Percentiles rank a stretch among this genome's conserved stretches.
phyloP scores from a whole-genome alignment of 179 eudicot species.

The Silene vulgaris region DNA sequence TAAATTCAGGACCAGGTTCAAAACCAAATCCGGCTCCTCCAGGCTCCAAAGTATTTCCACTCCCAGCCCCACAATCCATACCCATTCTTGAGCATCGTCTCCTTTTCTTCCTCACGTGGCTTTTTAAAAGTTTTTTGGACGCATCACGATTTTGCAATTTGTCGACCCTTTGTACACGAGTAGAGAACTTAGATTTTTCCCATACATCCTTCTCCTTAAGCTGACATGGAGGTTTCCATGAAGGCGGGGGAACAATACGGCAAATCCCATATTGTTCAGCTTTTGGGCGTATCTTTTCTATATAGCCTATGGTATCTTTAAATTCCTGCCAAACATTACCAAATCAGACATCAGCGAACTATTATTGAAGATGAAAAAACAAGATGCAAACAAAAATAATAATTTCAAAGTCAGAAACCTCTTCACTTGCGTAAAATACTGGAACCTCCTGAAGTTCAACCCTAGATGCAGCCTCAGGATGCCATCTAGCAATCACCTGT shows the following conservation, averaged over 20 bases:
- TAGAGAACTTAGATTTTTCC: slow-evolving; percentile 67
- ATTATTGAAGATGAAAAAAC: neutral
- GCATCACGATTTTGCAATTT: slow-evolving; percentile 87
- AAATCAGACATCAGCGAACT: slow-evolving; percentile 14
- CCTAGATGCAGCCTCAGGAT: slow-evolving; percentile 63
- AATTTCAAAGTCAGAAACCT: slow-evolving; percentile 39
- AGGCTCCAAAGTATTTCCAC: slow-evolving; percentile 29
- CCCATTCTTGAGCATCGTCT: slow-evolving; percentile 67
- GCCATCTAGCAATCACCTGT: slow-evolving; percentile 92
- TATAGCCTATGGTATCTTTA: slow-evolving; percentile 70
- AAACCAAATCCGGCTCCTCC: slow-evolving; percentile 67
- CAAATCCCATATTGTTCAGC: slow-evolving; percentile 95
- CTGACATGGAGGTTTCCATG: slow-evolving; percentile 92
- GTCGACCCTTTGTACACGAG: slow-evolving; percentile 85
- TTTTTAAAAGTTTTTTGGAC: slow-evolving; percentile 41
- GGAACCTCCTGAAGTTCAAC: slow-evolving; percentile 85
- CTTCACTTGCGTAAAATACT: slow-evolving; percentile 83
- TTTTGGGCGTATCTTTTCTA: slow-evolving; percentile 59
- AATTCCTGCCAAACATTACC: slow-evolving; percentile 55
- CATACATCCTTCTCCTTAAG: slow-evolving; percentile 57
- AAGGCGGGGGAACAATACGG: slow-evolving; percentile 86
- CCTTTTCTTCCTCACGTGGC: slow-evolving; percentile 59
- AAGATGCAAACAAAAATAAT: neutral
- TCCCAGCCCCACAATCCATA: slow-evolving; percentile 34
- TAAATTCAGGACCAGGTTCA: slow-evolving; percentile 93